These are phyloP conservation scores for Ochromonadaceae sp. DNA, from an alignment of 352 stramenopile species.

Conservation along the genomic window DNA sequence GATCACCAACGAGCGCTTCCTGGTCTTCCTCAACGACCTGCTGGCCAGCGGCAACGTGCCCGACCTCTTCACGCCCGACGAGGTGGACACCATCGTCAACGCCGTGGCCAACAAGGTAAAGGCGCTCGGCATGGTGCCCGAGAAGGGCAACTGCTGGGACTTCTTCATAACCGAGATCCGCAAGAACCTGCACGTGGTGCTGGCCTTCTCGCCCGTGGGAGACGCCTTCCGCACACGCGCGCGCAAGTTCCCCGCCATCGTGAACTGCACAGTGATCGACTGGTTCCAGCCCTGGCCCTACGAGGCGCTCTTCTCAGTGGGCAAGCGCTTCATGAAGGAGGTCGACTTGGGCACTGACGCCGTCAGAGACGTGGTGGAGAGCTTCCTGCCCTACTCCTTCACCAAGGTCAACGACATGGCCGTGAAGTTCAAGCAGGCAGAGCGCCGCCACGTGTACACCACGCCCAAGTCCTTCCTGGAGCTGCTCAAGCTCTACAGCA, in stretches of 20 bases:
- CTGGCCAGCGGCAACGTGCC: constrained; percentile 78
- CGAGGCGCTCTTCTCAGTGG: constrained; percentile 74
- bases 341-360: constrained; percentile 47
- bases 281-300: constrained; percentile 74
- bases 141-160: constrained; percentile 68
- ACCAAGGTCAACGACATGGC: constrained; percentile 74
- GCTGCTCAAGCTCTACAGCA: constrained; percentile 79
- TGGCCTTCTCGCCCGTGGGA: constrained; percentile 84
- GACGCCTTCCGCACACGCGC: constrained; percentile 81
- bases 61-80: constrained; percentile 78
- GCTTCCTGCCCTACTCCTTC: constrained; percentile 88
- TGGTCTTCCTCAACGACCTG: constrained; percentile 88
- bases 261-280: constrained; percentile 88
- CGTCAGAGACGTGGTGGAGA: constrained; percentile 62
- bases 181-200: constrained; percentile 80
- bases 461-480: constrained; percentile 87
- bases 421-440: constrained; percentile 64
- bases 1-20: constrained; percentile 89
- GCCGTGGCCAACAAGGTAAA: constrained; percentile 63
- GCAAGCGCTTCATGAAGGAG: constrained; percentile 51
- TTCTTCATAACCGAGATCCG: constrained; percentile 83
- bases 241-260: constrained; percentile 79
- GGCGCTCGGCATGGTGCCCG: constrained; percentile 51
- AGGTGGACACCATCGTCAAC: constrained; percentile 81
- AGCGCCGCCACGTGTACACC: constrained; percentile 79